Evolutionary conservation across 768 basidiomycete species (phyloP).

Genomic region (Leucocoprinus birnbaumii): DNA sequence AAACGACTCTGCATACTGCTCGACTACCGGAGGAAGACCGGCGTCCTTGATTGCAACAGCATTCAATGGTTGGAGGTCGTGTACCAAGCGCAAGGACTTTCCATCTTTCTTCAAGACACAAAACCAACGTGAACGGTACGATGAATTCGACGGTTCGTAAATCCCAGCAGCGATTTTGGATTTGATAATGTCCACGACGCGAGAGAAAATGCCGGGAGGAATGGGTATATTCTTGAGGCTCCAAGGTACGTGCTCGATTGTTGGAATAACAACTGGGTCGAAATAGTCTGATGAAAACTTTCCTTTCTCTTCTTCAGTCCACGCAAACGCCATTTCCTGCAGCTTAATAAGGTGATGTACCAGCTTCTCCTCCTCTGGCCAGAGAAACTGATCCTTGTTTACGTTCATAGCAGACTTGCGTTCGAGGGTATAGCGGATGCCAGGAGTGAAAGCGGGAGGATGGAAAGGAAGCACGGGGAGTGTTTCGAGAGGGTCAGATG

Average conservation of each 20-base stretch:
- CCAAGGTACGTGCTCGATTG: conserved; percentile 30
- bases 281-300: conserved; percentile 23
- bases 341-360: conserved; percentile 25
- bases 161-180: conserved; percentile 17
- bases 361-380: conserved; percentile 32
- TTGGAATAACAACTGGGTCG: conserved; percentile 21
- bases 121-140: conserved; percentile 16
- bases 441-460: conserved; percentile 31
- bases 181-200: conserved; percentile 23
- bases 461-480: conserved; percentile 22
- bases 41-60: conserved; percentile 16
- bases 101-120: conserved; percentile 19
- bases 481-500: conserved; percentile 28
- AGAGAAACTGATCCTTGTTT: conserved; percentile 28
- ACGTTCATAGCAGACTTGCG: conserved; percentile 21
- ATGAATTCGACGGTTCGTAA: conserved; percentile 12
- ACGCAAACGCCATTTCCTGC: conserved; percentile 33
- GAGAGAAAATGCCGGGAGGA: conserved; percentile 23
- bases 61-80: conserved; percentile 18
- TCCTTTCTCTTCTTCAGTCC: conserved; percentile 25
- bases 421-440: conserved; percentile 21
- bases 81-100: conserved; percentile 16
- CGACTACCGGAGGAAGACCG: conserved; percentile 15
- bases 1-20: conserved; percentile 17
- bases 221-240: conserved; percentile 26